Percentiles rank a stretch among this genome's conserved stretches.
Conservation (phyloP, 768 basidiomycete genomes). For the Pleurotus cornucopiae region DNA sequence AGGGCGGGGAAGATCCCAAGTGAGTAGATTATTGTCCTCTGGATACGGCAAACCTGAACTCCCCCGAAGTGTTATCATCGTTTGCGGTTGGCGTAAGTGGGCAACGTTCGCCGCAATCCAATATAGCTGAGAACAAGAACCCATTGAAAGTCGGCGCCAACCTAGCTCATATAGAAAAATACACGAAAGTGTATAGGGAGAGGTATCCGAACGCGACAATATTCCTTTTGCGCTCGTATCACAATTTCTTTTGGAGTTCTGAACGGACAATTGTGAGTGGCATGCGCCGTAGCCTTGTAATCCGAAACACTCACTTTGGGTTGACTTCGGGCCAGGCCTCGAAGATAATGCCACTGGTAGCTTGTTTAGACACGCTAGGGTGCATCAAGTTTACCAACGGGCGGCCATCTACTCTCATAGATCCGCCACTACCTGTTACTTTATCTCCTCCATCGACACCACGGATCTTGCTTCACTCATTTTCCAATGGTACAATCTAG, state of each 20-base stretch:
- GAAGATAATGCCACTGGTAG: conserved; percentile 30
- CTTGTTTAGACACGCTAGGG: conserved; percentile 30
- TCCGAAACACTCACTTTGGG: no score
- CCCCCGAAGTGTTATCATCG: conserved; percentile 30
- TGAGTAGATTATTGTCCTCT: background rate
- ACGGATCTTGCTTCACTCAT: conserved; percentile 39
- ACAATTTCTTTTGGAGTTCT: conserved; percentile 31
- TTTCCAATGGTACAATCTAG: conserved; percentile 39
- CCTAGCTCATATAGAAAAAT: conserved; percentile 42
- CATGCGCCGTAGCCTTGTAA: no score
- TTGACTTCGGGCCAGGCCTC: conserved; percentile 17
- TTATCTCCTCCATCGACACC: conserved; percentile 11
- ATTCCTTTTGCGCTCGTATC: conserved; percentile 32
- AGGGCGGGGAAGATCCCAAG: background rate
- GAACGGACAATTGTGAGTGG: conserved; percentile 25
- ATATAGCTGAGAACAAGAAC: background rate
- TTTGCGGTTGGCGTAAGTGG: conserved; percentile 44
- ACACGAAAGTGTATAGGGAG: conserved; percentile 33
- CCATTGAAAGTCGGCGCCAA: conserved; percentile 36
- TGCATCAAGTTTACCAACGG: conserved; percentile 20
- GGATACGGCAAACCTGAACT: background rate
- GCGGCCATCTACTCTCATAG: background rate
- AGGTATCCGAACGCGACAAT: conserved; percentile 39
- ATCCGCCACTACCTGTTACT: background rate
- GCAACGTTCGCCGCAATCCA: background rate